phyloP scores from a whole-genome alignment of 73 alveolate genomes.

The Paramecium bursaria region DNA sequence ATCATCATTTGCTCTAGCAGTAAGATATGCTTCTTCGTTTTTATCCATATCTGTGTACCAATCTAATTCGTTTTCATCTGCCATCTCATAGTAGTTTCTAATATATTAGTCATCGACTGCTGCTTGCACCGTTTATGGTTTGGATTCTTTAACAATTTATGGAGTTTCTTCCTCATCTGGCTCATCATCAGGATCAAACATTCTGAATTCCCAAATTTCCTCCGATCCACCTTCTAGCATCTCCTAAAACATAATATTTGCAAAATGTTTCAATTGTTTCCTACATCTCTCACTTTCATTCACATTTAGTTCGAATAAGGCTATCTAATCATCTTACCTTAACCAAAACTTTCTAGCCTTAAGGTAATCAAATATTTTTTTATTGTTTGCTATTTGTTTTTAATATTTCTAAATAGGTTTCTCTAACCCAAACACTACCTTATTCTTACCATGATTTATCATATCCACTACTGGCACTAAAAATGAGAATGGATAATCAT shows the following conservation, averaged over 20 bases:
- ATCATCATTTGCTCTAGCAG: constrained; percentile 58
- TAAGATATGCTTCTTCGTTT: constrained; percentile 17
- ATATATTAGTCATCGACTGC: constrained; percentile 40
- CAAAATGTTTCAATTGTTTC: constrained; percentile 2
- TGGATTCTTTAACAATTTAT: too few species aligned
- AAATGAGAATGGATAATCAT: constrained; percentile 55
- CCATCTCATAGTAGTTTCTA: constrained; percentile 47
- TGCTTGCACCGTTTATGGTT: neutral
- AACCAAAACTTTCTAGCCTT: constrained; percentile 14
- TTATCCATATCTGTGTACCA: constrained; percentile 29
- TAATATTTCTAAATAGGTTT: neutral
- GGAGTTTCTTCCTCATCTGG: constrained; percentile 34
- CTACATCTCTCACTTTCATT: constrained; percentile 31
- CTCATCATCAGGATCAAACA: constrained; percentile 27
- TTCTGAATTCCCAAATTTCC: constrained; percentile 30
- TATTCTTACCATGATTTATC: constrained; percentile 59
- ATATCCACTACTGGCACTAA: constrained; percentile 57
- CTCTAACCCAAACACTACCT: constrained; percentile 46
- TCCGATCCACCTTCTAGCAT: neutral
- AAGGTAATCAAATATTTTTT: constrained; percentile 2
- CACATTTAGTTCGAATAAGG: neutral
- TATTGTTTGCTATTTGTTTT: constrained; percentile 12
- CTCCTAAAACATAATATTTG: constrained; percentile 6
- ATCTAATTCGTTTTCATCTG: constrained; percentile 44
- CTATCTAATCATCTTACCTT: constrained; percentile 5